Evolutionary conservation across 1,284 basidiomycete species (phyloP), one percentile per base, ranked within the genome.

Genomic region (Malassezia vespertilionis): DNA sequence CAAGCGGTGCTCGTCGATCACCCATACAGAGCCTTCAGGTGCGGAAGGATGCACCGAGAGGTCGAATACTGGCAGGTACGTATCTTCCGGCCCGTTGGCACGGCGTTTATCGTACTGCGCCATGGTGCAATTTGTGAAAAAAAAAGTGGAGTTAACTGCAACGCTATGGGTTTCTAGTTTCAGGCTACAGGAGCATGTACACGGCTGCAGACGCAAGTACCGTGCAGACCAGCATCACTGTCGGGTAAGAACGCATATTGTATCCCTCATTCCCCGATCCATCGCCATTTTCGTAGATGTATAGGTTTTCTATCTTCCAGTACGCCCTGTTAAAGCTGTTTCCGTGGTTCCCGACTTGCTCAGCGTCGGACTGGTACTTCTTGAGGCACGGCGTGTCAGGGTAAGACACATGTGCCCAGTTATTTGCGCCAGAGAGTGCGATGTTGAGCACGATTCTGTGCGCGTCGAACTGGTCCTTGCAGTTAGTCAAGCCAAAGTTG

Each of bases 371-470:
- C n/a, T 44, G 44, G 40, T 56, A 66, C 37, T 58, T 46, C 3
- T 38, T 24, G 18, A 50, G 46, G 52, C 63, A 66, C n/a, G 44
- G 40, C 33, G 51, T 51, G 8, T 46, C 14, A 31, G 44, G 43
- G 46, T 63, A 66, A 30, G 57, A 56, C 39, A 49, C 44, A 3
- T 33, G 57, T 1, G 62, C 66, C 61, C 62, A 66, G 38, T 57
- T 52, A n/a, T n/a, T n/a, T n/a, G n/a, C n/a, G 7, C 67, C 67
- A 34, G 63, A 65, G 11, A 68, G 55, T 3, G 65, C 65, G 38
- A 63, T 69, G 43, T 66, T 58, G 22, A 69, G 61, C 30, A 63
- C 37, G 40, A 69, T 61, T 21, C 54, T 58, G 40, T 68, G 65
- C 0, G 50, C 26, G 15, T 33, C 51, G 32, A 70, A 69, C 39